A percentile compares a stretch with the other conserved stretches of the same genome.
These are phyloP conservation scores for Mariannaea sp. DNA, from an alignment of 2,329 filamentous ascomycete genomes.

Conservation along the genomic window DNA sequence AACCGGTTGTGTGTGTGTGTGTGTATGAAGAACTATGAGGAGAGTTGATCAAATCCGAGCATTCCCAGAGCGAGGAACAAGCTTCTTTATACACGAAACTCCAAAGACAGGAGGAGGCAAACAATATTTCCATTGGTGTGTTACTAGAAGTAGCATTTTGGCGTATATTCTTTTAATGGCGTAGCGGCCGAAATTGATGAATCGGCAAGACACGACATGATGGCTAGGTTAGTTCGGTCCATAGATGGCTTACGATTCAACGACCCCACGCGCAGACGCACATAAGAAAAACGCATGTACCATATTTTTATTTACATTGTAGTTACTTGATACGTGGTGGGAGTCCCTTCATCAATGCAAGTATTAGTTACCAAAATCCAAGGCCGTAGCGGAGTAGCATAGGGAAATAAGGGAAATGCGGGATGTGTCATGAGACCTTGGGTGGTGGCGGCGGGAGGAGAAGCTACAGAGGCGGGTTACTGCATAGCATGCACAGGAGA, in stretches of 20 bases:
- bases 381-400: not conserved
- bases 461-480: conserved; percentile 2
- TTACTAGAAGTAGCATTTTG: not conserved
- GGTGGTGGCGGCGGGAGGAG: conserved; percentile 4
- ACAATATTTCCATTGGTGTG: too few species aligned
- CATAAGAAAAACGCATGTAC: not conserved
- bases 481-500: too few species aligned
- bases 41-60: not conserved
- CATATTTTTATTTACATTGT: too few species aligned
- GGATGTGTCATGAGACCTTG: conserved; percentile 2
- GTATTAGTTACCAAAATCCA: too few species aligned
- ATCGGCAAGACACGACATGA: not conserved
- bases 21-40: not conserved
- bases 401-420: not conserved
- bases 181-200: conserved; percentile 10
- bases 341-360: too few species aligned
- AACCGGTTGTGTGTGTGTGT: not conserved
- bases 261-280: not conserved
- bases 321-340: too few species aligned
- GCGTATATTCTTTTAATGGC: not conserved
- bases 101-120: conserved; percentile 1
- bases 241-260: not conserved
- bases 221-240: not conserved
- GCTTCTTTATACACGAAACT: conserved; percentile 16
- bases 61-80: conserved; percentile 6